These are phyloP conservation scores for Hortiboletus campestris DNA, from an alignment of 768 basidiomycete species.

Conservation along the genomic window DNA sequence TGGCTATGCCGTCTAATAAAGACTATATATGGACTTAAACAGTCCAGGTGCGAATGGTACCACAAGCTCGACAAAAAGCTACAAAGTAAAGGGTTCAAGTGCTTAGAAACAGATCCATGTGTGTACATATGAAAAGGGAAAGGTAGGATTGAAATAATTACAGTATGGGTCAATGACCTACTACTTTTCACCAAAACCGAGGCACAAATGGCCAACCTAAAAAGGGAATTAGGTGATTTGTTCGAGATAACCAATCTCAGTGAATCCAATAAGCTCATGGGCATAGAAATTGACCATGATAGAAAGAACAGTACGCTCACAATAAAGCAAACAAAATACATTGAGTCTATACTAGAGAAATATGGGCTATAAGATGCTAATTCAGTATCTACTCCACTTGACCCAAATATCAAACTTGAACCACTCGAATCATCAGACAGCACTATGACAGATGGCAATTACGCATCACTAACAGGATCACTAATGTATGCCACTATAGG, in stretches of 20 bases:
- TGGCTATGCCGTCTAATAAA: conserved; percentile 20
- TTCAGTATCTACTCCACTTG: not conserved
- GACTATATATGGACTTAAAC: conserved; percentile 32
- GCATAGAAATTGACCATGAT: not conserved
- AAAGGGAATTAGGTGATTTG: not conserved
- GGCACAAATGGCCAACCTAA: not conserved
- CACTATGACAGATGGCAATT: not conserved
- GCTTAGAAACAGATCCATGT: not conserved
- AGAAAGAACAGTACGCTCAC: not conserved
- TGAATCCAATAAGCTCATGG: not conserved
- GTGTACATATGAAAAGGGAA: not conserved
- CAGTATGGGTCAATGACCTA: not conserved
- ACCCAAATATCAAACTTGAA: not conserved
- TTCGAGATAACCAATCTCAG: not conserved
- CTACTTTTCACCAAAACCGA: not conserved
- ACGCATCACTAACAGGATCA: conserved; percentile 10
- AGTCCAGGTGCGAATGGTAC: conserved; percentile 32
- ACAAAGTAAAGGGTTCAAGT: not conserved
- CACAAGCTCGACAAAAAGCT: conserved; percentile 12
- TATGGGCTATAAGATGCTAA: not conserved
- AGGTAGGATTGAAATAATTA: not conserved
- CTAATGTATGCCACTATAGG: conserved; percentile 23
- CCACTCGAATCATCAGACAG: not conserved
- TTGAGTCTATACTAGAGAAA: not conserved
- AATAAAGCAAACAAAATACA: conserved; percentile 6